A percentile compares a stretch with the other conserved stretches of the same genome.
Conservation (phyloP, 2,329 filamentous ascomycete species). For the Dactylellina leptospora region DNA sequence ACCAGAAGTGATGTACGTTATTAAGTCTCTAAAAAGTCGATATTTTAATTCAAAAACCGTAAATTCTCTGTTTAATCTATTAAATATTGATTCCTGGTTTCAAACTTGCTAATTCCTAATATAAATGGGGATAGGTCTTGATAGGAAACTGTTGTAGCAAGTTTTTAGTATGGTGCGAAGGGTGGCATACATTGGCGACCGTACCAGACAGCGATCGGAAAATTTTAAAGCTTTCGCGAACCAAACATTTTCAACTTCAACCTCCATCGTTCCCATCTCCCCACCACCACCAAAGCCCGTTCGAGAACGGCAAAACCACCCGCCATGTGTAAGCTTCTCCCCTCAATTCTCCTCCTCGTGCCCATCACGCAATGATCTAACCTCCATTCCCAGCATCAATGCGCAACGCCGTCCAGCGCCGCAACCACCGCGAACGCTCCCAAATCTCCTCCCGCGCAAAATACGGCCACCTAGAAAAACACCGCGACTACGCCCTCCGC, state of each 20-base stretch:
- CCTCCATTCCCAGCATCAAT: conserved; percentile 66
- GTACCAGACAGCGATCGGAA: not conserved
- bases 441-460: conserved; percentile 84
- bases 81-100: too few relatives aligned
- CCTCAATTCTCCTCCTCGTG: not conserved
- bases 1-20: too few relatives aligned
- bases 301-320: conserved; percentile 5
- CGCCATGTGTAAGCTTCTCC: conserved; percentile 30
- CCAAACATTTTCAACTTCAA: conserved; percentile 1
- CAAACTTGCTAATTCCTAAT: too few relatives aligned
- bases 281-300: conserved; percentile 1
- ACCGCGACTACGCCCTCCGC: conserved; percentile 71
- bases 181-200: too few relatives aligned
- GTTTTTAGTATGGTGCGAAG: too few relatives aligned
- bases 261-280: not conserved
- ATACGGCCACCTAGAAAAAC: conserved; percentile 91
- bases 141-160: too few relatives aligned
- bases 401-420: conserved; percentile 74
- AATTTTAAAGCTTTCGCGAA: conserved; percentile 14
- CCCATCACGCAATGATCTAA: not conserved
- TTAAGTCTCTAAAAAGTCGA: too few relatives aligned
- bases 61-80: too few relatives aligned
- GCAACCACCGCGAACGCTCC: conserved; percentile 87
- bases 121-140: too few relatives aligned
- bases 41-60: too few relatives aligned